Conservation (phyloP, 2,329 filamentous ascomycete species). For the Fusarium liriodendri region DNA sequence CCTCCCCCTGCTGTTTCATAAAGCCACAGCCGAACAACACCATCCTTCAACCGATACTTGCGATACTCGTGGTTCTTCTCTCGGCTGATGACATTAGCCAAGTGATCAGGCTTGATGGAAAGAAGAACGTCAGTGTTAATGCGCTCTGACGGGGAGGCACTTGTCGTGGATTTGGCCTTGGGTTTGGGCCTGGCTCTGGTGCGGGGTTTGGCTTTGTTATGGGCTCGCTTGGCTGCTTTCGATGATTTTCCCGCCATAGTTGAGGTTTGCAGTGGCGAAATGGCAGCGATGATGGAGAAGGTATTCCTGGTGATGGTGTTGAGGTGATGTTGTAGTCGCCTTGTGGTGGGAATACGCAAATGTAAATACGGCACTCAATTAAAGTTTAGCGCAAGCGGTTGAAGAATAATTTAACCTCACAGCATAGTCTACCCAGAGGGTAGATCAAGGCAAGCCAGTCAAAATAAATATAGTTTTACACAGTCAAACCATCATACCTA, state of each 20-base stretch:
- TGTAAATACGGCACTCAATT: background rate
- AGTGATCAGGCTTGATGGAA: constrained; percentile 35
- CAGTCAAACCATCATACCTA: no score
- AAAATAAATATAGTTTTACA: no score
- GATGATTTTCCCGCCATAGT: background rate
- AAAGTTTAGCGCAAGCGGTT: no score
- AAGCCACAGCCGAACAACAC: constrained; percentile 41
- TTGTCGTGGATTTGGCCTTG: background rate
- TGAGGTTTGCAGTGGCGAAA: background rate
- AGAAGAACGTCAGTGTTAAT: constrained; percentile 35
- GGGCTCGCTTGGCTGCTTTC: background rate
- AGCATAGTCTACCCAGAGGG: no score
- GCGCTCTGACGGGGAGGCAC: background rate
- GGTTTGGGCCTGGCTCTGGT: background rate
- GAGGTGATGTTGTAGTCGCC: background rate
- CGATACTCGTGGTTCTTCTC: constrained; percentile 45
- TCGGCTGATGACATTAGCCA: constrained; percentile 34
- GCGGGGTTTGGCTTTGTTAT: background rate
- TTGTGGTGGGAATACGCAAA: background rate
- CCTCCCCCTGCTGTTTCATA: constrained; percentile 35
- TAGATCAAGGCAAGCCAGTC: no score
- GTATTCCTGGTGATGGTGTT: background rate
- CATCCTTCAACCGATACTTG: constrained; percentile 39
- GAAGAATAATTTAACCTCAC: no score
- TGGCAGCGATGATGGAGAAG: background rate